Conservation (phyloP, 768 basidiomycete genomes). For the Floccularia luteovirens region DNA sequence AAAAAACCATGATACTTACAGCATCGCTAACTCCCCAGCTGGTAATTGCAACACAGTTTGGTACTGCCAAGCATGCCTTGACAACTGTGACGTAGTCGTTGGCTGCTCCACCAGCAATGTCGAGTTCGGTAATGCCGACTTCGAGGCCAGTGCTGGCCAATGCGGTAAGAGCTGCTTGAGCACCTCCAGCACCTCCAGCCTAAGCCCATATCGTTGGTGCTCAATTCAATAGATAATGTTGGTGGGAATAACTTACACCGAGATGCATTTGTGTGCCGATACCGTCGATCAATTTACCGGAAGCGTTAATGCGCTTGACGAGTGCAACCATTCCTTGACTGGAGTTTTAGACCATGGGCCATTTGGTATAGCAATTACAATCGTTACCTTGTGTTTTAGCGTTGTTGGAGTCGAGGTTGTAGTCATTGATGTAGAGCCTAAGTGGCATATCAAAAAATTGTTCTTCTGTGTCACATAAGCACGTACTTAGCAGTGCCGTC, state of each 20-base stretch:
- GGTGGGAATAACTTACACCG: slow-evolving; percentile 11
- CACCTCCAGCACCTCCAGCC: slow-evolving; percentile 32
- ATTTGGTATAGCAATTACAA: slow-evolving; percentile 4
- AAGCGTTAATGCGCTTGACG: slow-evolving; percentile 32
- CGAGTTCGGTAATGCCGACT: slow-evolving; percentile 40
- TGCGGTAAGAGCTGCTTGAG: slow-evolving; percentile 33
- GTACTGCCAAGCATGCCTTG: slow-evolving; percentile 34
- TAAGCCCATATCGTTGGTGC: slow-evolving; percentile 1
- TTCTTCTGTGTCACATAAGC: background rate
- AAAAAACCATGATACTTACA: slow-evolving; percentile 14
- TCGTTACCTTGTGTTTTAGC: slow-evolving; percentile 30
- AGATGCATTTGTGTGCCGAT: slow-evolving; percentile 42
- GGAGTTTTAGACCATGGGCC: slow-evolving; percentile 10
- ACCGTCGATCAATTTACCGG: slow-evolving; percentile 34
- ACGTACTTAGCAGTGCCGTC: slow-evolving; percentile 39
- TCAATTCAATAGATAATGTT: background rate
- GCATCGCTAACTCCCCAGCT: slow-evolving; percentile 41
- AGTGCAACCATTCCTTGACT: slow-evolving; percentile 26
- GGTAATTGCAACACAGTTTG: slow-evolving; percentile 38
- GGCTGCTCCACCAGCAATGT: slow-evolving; percentile 27
- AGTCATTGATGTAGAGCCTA: slow-evolving; percentile 37
- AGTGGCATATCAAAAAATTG: background rate
- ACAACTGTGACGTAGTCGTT: slow-evolving; percentile 37
- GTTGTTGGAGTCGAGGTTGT: slow-evolving; percentile 40
- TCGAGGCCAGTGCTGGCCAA: slow-evolving; percentile 34